Evolutionary conservation across 345 rosid species (phyloP), one percentile per base, ranked within the genome.

Genomic region (Excoecaria agallocha): DNA sequence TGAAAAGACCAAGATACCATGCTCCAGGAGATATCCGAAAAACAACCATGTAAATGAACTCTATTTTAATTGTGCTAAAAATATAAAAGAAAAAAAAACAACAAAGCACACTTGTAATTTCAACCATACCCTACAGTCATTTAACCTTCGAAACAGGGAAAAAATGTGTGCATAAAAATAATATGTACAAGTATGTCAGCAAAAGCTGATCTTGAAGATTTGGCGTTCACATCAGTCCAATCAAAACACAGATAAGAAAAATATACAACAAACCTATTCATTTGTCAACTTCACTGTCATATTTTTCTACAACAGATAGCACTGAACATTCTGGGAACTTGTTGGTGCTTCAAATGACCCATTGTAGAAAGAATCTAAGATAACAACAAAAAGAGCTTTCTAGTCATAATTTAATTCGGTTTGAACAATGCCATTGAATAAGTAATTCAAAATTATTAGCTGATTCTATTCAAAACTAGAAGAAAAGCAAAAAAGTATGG

Each of bases 1-100:
- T 94, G 76, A 94, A 94, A 80, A 92, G 90, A 74, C 98, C 98
- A 67, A 92, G 82, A 78, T 91, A 94, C 91, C 91, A 91, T 75
- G 86, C 90, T 78, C 98, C 95, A 10, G 97, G 85, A 72, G 93
- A 82, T 83, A 92, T 87, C 98, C 92, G 87, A 77, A 77, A 30
- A 83, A 71, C 12, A 79, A 19, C 15, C 20, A 57, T 45, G 48
- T 60, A 37, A 81, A 73, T 64, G 56, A 75, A 50, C 39, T 39
- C 55, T 65, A 64, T 39, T 12, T 39, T 25, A 67, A 37, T 61
- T 22, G 64, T 13, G 60, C 51, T 39, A 57, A n/a, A 51, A 39
- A 63, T 38, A 30, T 48, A 43, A 55, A 1, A 66, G 24, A 70
- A 57, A 22, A 39, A 35, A n/a, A 51, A 64, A 35, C 52, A 30